A percentile compares a stretch with the other conserved stretches of the same genome.
These are phyloP conservation scores for Neonectria magnoliae DNA, from an alignment of 2,329 filamentous ascomycete genomes.

Conservation along the genomic window DNA sequence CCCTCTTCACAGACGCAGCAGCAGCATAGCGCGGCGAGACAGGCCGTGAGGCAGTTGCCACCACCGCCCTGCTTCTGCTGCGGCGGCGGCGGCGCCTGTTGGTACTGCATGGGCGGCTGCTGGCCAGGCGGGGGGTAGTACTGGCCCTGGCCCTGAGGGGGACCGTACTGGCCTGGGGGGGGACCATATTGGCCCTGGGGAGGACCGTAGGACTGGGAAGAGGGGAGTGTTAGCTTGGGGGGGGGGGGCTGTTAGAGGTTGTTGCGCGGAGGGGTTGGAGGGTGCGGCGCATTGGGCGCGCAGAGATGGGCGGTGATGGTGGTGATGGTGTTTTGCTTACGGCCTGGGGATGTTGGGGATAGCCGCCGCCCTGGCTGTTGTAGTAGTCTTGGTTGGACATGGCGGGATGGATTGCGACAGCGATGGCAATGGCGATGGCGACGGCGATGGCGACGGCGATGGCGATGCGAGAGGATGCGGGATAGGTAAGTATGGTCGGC, in stretches of 20 bases:
- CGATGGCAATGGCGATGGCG: not conserved
- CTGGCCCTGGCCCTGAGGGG: constrained; percentile 42
- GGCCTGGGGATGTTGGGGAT: constrained; percentile 53
- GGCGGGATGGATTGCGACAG: constrained; percentile 7
- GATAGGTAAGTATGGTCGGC: too few species aligned
- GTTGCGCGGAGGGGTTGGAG: not conserved
- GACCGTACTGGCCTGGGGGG: constrained; percentile 44
- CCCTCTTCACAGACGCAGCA: constrained; percentile 61
- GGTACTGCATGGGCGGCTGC: constrained; percentile 57
- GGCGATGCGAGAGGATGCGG: not conserved
- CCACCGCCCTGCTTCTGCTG: constrained; percentile 47
- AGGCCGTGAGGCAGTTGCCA: constrained; percentile 57
- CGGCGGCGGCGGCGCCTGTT: constrained; percentile 50
- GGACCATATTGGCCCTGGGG: constrained; percentile 39
- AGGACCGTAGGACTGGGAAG: constrained; percentile 45
- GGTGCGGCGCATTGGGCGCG: constrained; percentile 7
- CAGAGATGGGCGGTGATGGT: not conserved
- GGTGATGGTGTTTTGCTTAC: constrained; percentile 43
- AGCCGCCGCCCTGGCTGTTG: constrained; percentile 47
- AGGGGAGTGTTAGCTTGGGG: constrained; percentile 24
- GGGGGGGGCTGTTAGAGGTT: not conserved
- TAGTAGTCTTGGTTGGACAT: constrained; percentile 58
- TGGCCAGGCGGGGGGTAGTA: constrained; percentile 48
- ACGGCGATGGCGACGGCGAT: not conserved
- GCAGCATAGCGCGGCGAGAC: constrained; percentile 60